Percentiles rank a stretch among this genome's conserved stretches.
Evolutionary conservation across 1,284 basidiomycete genomes (phyloP).

Genomic region (Cerrena zonata): DNA sequence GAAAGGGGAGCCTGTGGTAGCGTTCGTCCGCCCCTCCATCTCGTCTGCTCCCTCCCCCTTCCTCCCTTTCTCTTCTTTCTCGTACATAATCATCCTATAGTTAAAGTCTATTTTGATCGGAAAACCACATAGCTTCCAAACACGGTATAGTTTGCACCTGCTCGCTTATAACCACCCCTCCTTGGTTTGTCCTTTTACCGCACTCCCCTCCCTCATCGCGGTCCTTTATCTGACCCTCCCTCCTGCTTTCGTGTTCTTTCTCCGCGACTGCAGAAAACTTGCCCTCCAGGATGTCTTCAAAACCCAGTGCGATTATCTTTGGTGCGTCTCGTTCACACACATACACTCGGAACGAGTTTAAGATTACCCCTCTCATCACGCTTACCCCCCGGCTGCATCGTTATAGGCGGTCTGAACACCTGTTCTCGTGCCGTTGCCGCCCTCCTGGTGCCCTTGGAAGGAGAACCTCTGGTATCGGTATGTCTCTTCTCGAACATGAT

Average conservation of each 20-base stretch:
- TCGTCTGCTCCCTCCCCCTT: neutral
- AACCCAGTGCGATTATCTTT: constrained; percentile 75
- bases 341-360: constrained; percentile 11
- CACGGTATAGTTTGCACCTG: constrained; percentile 10
- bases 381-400: neutral
- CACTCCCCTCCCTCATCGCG: constrained; percentile 6
- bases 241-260: constrained; percentile 7
- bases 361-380: constrained; percentile 2
- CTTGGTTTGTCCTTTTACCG: constrained; percentile 7
- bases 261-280: constrained; percentile 7
- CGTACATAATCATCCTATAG: neutral
- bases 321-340: constrained; percentile 38
- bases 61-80: neutral
- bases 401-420: constrained; percentile 73
- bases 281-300: constrained; percentile 34
- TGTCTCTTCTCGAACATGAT: constrained; percentile 24
- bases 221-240: constrained; percentile 1
- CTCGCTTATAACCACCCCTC: constrained; percentile 9
- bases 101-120: neutral
- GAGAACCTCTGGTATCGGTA: constrained; percentile 69
- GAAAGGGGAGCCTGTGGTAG: too few species aligned
- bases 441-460: constrained; percentile 56
- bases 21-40: too few species aligned
- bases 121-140: constrained; percentile 8
- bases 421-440: constrained; percentile 63